Percentiles rank a stretch among this genome's conserved stretches.
Evolutionary conservation across 495 filamentous ascomycete species (phyloP).

Genomic region (Xylaria scruposa): DNA sequence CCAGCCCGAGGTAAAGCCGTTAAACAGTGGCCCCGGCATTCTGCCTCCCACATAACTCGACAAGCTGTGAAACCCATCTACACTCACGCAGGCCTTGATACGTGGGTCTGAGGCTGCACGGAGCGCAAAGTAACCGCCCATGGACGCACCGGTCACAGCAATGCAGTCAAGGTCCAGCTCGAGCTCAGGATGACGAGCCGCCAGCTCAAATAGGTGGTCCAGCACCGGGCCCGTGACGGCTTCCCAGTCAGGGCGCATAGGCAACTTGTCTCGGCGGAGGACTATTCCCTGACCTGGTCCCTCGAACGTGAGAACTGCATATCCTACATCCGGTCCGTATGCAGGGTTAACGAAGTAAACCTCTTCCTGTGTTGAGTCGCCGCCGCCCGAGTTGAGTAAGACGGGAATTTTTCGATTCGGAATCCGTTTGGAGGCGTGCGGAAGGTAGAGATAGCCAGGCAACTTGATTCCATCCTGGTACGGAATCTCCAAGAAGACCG

Average conservation of each 20-base stretch:
- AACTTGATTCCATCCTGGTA: too few species aligned
- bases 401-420: constrained; percentile 38
- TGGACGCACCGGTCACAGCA: constrained; percentile 48
- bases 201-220: constrained; percentile 29
- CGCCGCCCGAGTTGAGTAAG: constrained; percentile 48
- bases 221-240: constrained; percentile 41
- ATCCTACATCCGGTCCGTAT: constrained; percentile 45
- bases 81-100: constrained; percentile 1
- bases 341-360: constrained; percentile 45
- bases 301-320: constrained; percentile 56
- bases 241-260: constrained; percentile 49
- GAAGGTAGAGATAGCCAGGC: constrained; percentile 11
- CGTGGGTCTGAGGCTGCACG: not conserved
- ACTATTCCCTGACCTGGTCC: constrained; percentile 59
- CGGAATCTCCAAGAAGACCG: too few species aligned
- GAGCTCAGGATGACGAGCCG: constrained; percentile 37
- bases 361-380: constrained; percentile 57
- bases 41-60: not conserved
- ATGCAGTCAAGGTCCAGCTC: constrained; percentile 51
- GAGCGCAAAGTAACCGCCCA: constrained; percentile 55
- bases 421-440: not conserved
- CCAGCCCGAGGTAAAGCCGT: too few species aligned
- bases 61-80: constrained; percentile 5
- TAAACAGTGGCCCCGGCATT: too few species aligned
- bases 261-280: constrained; percentile 37